These are phyloP conservation scores for Globisporangium cederbergense DNA, from an alignment of 352 stramenopile species.

Conservation along the genomic window DNA sequence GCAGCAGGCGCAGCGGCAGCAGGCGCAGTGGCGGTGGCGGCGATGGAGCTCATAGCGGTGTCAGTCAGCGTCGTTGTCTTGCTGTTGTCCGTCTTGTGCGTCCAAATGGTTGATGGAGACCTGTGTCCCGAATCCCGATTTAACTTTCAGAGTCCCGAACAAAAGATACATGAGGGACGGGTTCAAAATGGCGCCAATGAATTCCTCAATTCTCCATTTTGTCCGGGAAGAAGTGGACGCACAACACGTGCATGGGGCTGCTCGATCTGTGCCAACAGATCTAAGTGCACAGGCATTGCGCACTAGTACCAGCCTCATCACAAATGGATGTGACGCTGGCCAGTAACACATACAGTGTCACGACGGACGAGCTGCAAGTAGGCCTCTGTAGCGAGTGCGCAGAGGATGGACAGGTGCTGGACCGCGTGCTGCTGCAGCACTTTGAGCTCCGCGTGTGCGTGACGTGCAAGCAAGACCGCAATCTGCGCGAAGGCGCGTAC, in stretches of 20 bases:
- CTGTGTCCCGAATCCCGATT: conserved; percentile 10
- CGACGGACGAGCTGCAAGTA: conserved; percentile 20
- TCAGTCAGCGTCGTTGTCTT: not conserved
- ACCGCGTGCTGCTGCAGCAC: conserved; percentile 41
- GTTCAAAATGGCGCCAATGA: not conserved
- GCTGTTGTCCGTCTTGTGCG: not conserved
- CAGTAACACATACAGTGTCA: not conserved
- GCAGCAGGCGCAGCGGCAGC: conserved; percentile 12
- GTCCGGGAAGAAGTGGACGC: not conserved
- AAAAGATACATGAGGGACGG: not conserved
- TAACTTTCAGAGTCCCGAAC: not conserved
- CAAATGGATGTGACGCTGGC: not conserved
- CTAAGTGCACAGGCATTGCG: not conserved
- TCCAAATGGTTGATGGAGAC: conserved; percentile 13
- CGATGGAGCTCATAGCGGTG: conserved; percentile 9
- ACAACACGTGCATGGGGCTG: not conserved
- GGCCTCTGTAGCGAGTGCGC: conserved; percentile 52
- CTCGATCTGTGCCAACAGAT: not conserved
- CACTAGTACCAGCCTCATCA: not conserved
- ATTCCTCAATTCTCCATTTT: not conserved
- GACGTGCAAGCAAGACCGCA: conserved; percentile 57
- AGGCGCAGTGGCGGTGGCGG: not conserved
- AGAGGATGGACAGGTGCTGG: conserved; percentile 42
- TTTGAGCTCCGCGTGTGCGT: conserved; percentile 62
- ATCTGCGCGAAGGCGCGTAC: conserved; percentile 45